Evolutionary conservation across 495 filamentous ascomycete species (phyloP), one percentile per base, ranked within the genome.

Genomic region (Penicillium pancosmium): DNA sequence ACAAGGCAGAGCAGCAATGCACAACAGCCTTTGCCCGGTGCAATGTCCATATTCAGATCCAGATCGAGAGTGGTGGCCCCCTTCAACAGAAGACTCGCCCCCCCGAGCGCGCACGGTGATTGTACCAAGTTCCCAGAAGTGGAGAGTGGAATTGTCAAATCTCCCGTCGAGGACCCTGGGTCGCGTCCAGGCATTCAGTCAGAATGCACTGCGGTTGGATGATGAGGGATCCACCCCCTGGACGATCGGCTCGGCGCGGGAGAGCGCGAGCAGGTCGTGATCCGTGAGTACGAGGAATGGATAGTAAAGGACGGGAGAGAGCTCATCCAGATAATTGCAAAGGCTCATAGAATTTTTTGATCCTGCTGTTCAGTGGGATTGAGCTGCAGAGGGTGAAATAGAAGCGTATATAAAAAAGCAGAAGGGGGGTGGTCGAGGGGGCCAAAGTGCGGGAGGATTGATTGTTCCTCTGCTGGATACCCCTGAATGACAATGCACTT

Each of bases 141-240:
- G 46, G 46, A 48, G 46, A 10, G 46, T 25, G 2, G 27, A 23
- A 44, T 27, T 48, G 46, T 48, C 46, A 48, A 48, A 27, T 48
- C 46, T 48, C 46, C 46, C 46, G 46, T 27, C 5, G 46, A 48
- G 46, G 18, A 48, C 46, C 46, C 46, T 48, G 6, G 46, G 46
- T 48, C 46, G 46, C 46, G 46, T 27, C 46, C 23, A 48, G 18
- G 8, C 46, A 19, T 48, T 48, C 46, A 48, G 46, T 27, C 46
- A 48, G 46, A 48, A 23, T 48, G 46, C 23, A 48, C 46, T 48
- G 46, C 46, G 46, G 46, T 48, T 48, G 46, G 46, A 48, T 27
- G 21, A 5, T 48, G 19, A 27, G 18, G 46, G 46, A 44, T 44
- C 46, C 46, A 23, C 18, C 46, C 44, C 44, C 11, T 27, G 46